Evolutionary conservation across 2,329 filamentous ascomycete species (phyloP), one percentile per base, ranked within the genome.

Genomic region (Pyricularia sp.): DNA sequence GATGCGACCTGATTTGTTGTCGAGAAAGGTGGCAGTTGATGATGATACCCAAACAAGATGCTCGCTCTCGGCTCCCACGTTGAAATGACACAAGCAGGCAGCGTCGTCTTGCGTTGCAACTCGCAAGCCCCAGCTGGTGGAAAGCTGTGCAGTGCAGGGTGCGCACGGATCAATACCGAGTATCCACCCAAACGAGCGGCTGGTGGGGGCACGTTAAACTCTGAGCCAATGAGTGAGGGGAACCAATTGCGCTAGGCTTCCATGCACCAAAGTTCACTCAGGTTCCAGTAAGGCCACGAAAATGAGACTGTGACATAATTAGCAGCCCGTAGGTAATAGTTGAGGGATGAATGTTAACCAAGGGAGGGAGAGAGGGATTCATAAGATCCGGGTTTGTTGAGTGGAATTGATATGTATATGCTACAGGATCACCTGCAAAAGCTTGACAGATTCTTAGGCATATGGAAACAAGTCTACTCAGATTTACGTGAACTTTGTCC

Each of bases 71-170:
- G 25, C 31, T 20, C 26, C 59, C 59, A 30, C 59, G 59, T 28
- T 28, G 23, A 63, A 63, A 30, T 63, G 59, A 63, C 59, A 63
- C 59, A 63, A 63, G 59, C 26, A 63, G 59, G 59, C 59, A 63
- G 59, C 59, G 30, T 28, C 14, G 59, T 63, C 10, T 63, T 63
- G 59, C 59, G 59, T 63, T 63, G 59, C 58, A 61, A 55, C 42
- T n/a, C 20, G 36, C 42, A 55, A 55, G 20, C 42, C 33, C 33
- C 33, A 42, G 33, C 33, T 42, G 12, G 17, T 55, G 42, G 42
- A 55, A 55, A 61, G 25, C 59, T 63, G 33, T 42, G 14, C 33
- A 42, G 12, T 63, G 59, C 59, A 31, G 31, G 59, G 59, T 28
- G 59, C 59, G 59, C 59, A 63, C 59, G 59, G 59, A 63, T 63